phyloP scores from a whole-genome alignment of 1,139 yeast genomes.

The Geotrichum klebahnii region DNA sequence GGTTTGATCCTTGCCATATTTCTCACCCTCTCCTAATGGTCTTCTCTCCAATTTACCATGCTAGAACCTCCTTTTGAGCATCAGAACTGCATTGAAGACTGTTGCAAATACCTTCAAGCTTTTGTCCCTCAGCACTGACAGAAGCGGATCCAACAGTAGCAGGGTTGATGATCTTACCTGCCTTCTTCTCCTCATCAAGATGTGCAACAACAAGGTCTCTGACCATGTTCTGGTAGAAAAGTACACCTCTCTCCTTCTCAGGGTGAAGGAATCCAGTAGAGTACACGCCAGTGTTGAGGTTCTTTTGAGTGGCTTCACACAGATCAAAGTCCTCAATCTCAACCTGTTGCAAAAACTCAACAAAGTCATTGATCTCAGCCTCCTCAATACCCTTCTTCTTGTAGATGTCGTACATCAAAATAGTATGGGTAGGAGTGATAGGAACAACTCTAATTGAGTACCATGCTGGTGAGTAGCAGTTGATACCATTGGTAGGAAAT shows the following conservation, averaged over 20 bases:
- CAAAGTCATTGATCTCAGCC: conserved; percentile 53
- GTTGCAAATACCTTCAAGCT: conserved; percentile 18
- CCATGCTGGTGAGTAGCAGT: conserved; percentile 66
- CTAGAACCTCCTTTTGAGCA: conserved; percentile 12
- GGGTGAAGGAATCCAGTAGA: conserved; percentile 58
- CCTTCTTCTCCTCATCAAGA: conserved; percentile 45
- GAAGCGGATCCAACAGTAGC: conserved; percentile 43
- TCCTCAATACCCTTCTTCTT: conserved; percentile 56
- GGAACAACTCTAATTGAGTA: conserved; percentile 60
- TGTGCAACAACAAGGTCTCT: conserved; percentile 57
- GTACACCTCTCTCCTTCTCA: conserved; percentile 54
- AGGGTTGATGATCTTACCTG: conserved; percentile 50
- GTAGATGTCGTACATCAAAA: conserved; percentile 57
- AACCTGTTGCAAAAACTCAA: conserved; percentile 57
- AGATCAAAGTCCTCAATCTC: conserved; percentile 58
- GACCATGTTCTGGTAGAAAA: conserved; percentile 54
- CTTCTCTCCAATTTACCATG: conserved; percentile 16
- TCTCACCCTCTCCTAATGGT: too few relatives aligned
- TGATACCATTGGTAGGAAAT: conserved; percentile 56
- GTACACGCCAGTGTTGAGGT: conserved; percentile 57
- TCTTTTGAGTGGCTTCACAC: conserved; percentile 56
- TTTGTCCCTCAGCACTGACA: conserved; percentile 12
- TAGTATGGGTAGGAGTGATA: conserved; percentile 49
- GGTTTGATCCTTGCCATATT: too few relatives aligned
- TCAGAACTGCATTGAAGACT: conserved; percentile 16